These are phyloP conservation scores for Tetraselmis striata DNA, from an alignment of 139 green algal genomes.

Conservation along the genomic window DNA sequence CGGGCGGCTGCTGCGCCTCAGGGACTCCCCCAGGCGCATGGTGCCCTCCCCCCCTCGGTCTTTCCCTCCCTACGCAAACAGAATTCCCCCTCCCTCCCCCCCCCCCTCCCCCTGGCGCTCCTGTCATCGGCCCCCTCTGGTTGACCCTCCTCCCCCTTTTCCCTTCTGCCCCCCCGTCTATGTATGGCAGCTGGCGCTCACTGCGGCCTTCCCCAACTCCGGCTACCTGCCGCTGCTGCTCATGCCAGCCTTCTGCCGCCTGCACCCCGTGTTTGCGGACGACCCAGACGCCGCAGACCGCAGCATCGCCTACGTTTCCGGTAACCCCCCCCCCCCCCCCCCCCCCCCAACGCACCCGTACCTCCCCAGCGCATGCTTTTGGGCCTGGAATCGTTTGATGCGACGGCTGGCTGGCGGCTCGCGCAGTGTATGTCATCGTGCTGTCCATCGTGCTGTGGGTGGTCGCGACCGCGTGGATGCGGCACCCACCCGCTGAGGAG, in stretches of 20 bases:
- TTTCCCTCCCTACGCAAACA: too few species aligned
- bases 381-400: too few species aligned
- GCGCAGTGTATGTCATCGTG: neutral
- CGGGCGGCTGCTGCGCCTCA: too few species aligned
- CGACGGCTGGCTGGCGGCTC: too few species aligned
- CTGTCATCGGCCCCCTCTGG: too few species aligned
- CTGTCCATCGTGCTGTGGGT: neutral
- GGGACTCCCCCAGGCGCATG: too few species aligned
- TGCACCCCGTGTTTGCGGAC: neutral
- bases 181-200: neutral
- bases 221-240: neutral
- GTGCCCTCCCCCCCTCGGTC: too few species aligned
- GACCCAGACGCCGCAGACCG: neutral
- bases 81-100: too few species aligned
- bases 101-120: too few species aligned
- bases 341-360: neutral
- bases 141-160: too few species aligned
- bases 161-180: too few species aligned
- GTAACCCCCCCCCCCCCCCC: neutral
- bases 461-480: neutral
- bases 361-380: too few species aligned
- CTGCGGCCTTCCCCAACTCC: neutral
- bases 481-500: neutral
- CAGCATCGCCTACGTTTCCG: neutral
- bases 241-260: neutral